A percentile compares a stretch with the other conserved stretches of the same genome.
phyloP scores from a whole-genome alignment of 768 basidiomycete genomes.

The Calocera cornea region DNA sequence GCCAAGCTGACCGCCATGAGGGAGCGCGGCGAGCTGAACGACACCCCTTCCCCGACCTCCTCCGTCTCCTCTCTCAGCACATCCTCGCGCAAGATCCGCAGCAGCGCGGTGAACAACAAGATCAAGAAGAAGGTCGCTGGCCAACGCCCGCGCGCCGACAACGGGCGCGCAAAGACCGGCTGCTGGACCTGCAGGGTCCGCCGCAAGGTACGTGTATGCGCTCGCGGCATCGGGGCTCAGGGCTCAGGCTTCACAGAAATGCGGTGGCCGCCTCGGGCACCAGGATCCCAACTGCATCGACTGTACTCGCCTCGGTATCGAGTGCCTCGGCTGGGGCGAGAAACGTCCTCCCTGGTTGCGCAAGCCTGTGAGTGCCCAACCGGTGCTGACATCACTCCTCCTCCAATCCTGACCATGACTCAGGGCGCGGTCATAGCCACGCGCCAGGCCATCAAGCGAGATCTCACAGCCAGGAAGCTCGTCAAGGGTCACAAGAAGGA shows the following conservation, averaged over 20 bases:
- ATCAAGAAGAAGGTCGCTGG: not conserved
- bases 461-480: not conserved
- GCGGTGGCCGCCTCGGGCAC: not conserved
- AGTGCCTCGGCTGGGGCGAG: not conserved
- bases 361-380: not conserved
- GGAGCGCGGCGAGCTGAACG: not conserved
- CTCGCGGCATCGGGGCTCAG: not conserved
- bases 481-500: not conserved
- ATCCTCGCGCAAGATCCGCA: not conserved
- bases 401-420: not conserved
- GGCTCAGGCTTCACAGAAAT: not conserved
- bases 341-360: not conserved
- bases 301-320: not conserved
- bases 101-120: not conserved
- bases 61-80: not conserved
- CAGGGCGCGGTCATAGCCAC: not conserved
- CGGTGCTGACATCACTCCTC: not conserved
- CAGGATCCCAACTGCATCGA: not conserved
- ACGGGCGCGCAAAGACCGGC: not conserved
- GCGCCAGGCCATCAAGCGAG: not conserved
- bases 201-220: not conserved
- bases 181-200: not conserved
- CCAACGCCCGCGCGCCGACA: not conserved
- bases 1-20: not conserved
- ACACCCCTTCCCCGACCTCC: not conserved